phyloP scores from a whole-genome alignment of 2,329 filamentous ascomycete species.

The Calonectria hongkongensis region DNA sequence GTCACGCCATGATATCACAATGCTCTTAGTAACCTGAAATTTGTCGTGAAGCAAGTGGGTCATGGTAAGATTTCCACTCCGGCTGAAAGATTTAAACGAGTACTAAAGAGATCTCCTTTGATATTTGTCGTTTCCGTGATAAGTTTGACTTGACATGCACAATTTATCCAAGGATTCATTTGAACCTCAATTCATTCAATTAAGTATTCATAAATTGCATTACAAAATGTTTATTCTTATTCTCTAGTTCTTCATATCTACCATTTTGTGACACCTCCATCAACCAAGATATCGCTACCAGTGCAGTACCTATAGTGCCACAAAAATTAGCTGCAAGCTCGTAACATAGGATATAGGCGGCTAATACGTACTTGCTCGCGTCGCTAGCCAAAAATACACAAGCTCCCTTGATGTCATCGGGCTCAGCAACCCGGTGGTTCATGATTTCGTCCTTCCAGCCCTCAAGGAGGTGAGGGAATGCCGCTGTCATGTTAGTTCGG shows the following conservation, averaged over 20 bases:
- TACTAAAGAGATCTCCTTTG: too few relatives aligned
- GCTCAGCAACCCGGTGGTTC: constrained; percentile 67
- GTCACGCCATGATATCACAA: too few relatives aligned
- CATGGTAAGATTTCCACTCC: too few relatives aligned
- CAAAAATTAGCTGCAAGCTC: not conserved
- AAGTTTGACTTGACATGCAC: too few relatives aligned
- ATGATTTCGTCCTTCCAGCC: constrained; percentile 70
- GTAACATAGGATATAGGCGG: not conserved
- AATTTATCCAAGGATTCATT: too few relatives aligned
- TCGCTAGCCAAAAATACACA: constrained; percentile 69
- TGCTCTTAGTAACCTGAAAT: too few relatives aligned
- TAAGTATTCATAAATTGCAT: not conserved
- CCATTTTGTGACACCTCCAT: constrained; percentile 66
- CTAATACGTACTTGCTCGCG: constrained; percentile 64
- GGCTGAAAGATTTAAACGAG: too few relatives aligned
- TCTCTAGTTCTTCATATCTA: constrained; percentile 40
- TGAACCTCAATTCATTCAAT: not conserved
- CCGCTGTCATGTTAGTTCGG: constrained; percentile 65
- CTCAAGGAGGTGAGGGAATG: constrained; percentile 67
- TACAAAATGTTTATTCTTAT: not conserved
- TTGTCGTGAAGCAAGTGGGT: too few relatives aligned
- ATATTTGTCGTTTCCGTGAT: too few relatives aligned
- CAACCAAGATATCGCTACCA: constrained; percentile 66
- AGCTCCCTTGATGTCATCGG: constrained; percentile 69
- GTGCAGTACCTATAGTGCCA: constrained; percentile 58